A percentile compares a stretch with the other conserved stretches of the same genome.
phyloP scores from a whole-genome alignment of 2,329 filamentous ascomycete species.

The Diaporthe velutina region DNA sequence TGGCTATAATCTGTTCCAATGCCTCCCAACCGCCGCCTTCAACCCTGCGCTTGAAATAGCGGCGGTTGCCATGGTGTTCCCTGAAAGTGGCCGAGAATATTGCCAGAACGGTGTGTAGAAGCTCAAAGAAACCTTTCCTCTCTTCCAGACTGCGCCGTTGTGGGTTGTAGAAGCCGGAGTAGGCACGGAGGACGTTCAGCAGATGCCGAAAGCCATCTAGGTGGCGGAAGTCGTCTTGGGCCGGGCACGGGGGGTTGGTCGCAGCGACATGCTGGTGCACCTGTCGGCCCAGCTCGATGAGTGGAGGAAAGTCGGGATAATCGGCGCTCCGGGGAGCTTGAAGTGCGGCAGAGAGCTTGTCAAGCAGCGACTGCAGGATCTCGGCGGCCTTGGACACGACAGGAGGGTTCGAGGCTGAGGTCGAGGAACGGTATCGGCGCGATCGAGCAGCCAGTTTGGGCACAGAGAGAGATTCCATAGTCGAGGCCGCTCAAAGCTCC shows the following conservation, averaged over 20 bases:
- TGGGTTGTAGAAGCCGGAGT: constrained; percentile 83
- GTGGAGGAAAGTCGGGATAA: constrained; percentile 62
- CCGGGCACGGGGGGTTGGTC: constrained; percentile 58
- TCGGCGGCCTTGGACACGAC: constrained; percentile 72
- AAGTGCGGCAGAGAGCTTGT: constrained; percentile 56
- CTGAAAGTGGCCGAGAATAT: constrained; percentile 82
- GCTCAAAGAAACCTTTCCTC: constrained; percentile 74
- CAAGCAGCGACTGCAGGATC: constrained; percentile 68
- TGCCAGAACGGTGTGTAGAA: constrained; percentile 79
- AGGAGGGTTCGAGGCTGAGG: constrained; percentile 68
- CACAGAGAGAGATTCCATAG: constrained; percentile 39
- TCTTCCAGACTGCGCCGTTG: constrained; percentile 71
- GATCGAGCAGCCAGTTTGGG: constrained; percentile 64
- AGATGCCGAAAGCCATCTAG: constrained; percentile 83
- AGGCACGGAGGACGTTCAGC: constrained; percentile 75
- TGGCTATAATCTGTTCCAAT: constrained; percentile 79
- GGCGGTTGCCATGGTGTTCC: constrained; percentile 85
- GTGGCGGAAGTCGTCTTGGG: constrained; percentile 86
- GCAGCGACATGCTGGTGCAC: constrained; percentile 74
- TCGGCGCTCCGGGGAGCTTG: constrained; percentile 50
- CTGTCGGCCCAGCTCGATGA: constrained; percentile 70
- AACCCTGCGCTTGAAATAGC: constrained; percentile 85
- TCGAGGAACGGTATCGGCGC: constrained; percentile 74
- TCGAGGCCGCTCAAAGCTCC: constrained; percentile 11
- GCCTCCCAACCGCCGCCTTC: constrained; percentile 83